phyloP scores from a whole-genome alignment of 768 basidiomycete species.

The Trametes coccinea region DNA sequence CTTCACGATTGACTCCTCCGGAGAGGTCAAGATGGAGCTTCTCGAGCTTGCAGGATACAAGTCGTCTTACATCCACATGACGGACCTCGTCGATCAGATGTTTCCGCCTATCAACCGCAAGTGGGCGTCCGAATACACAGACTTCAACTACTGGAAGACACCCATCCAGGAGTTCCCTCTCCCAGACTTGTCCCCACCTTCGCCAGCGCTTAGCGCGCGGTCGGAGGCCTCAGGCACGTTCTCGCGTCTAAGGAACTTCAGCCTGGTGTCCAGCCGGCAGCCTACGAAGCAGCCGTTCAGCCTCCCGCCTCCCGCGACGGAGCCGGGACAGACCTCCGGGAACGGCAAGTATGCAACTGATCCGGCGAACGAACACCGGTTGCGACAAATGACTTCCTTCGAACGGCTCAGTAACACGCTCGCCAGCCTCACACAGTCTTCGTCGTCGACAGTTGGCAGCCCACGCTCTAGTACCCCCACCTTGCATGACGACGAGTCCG shows the following conservation, averaged over 20 bases:
- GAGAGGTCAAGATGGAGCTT: conserved; percentile 96
- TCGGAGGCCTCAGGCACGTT: conserved; percentile 84
- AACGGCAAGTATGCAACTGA: not conserved
- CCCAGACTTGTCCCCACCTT: conserved; percentile 82
- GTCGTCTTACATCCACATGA: conserved; percentile 99
- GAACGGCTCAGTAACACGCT: conserved; percentile 67
- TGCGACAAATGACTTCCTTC: conserved; percentile 76
- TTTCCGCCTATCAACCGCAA: conserved; percentile 95
- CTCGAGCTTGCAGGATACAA: conserved; percentile 97
- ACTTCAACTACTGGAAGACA: conserved; percentile 95
- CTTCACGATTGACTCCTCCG: conserved; percentile 94
- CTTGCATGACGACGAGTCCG: conserved; percentile 50
- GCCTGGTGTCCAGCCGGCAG: conserved; percentile 59
- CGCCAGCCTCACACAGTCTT: conserved; percentile 46
- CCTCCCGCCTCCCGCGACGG: conserved; percentile 35
- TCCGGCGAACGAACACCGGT: conserved; percentile 35
- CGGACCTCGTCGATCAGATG: conserved; percentile 99
- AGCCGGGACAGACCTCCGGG: conserved; percentile 7
- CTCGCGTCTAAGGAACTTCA: conserved; percentile 75
- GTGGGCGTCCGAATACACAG: conserved; percentile 88
- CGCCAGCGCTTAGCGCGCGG: conserved; percentile 90
- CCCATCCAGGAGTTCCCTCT: conserved; percentile 77
- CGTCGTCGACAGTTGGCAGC: conserved; percentile 45
- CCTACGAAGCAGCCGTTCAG: conserved; percentile 28
- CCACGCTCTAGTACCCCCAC: conserved; percentile 55